Base-by-base conservation (phyloP, 176 grass and related monocot genomes). In the Zoysia pacifica region DNA sequence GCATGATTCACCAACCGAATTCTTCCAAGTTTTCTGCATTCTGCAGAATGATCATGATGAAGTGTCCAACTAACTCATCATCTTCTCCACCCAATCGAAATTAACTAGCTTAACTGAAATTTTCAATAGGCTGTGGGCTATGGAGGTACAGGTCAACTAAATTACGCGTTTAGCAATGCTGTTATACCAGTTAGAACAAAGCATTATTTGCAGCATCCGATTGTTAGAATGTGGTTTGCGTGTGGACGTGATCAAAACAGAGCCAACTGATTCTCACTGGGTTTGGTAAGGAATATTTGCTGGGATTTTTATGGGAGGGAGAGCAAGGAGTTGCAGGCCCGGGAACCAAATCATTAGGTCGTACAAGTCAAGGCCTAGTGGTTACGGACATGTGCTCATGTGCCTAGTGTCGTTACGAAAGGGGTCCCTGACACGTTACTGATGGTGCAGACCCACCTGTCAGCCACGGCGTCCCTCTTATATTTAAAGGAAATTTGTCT, bases 381-480 rank as follows among this genome's bases (percentile, higher is more conserved):
- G 40, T 53, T 53, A 15, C 11, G 6, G 36, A 38, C 76, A 79
- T 67, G 63, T 79, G 76, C 37, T 54, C 62, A 65, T 53, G 76
- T 50, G 10, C 48, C 12, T 20, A 42, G 53, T 38, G 63, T 79
- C 76, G 16, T 42, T 14, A 67, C 18, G 42, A 65, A 47, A 9
- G 37, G 15, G 58, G 66, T 19, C 15, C 13, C 15, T 42, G 51
- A 12, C 71, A 55, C 70, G 18, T 73, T 73, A 16, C 37, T 13
- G 28, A 28, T 28, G 4, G 16, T 7, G 14, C 65, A 44, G 40
- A n/a, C 65, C 45, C 45, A 47, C 45, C 8, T 47, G 6, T 45
- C 28, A 28, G 28, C 28, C 0, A 28, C 28, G 28, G 28, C 28
- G 28, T 28, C 28, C 28, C 28, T 28, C 28, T 28, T 28, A 28